Base-by-base conservation (phyloP, 2,329 filamentous ascomycete genomes). In the Sporothrix brasiliensis region DNA sequence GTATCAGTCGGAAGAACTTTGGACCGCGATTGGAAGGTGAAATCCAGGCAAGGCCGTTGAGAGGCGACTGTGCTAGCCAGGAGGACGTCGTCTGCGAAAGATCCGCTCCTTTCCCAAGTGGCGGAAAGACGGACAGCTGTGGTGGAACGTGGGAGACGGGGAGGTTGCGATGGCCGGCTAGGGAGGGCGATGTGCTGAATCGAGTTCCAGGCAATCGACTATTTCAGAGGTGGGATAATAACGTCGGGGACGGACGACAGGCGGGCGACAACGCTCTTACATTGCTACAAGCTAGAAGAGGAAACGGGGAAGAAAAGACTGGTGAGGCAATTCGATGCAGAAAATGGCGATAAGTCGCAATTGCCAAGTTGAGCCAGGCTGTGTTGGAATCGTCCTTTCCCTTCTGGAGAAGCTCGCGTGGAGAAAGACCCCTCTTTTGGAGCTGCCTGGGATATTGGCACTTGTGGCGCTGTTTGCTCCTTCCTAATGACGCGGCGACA, bases 281-380 rank as follows among this genome's bases (percentile, higher is more conserved):
- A 50, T 50, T 27, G 21, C 34, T 21, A 61, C 16, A n/a, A 41
- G 4, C 14, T 11, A 11, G 56, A 34, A 30, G 56, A 60, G 16
- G 30, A 39, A 21, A 41, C 14, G 56, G 21, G 14, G 3, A 10
- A 14, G 24, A 58, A 13, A 21, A 63, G 58, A 44, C 27, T 50
- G 61, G 61, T 24, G 44, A 65, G 24, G 13, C 21, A 63, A 47
- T 63, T 63, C 58, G 39, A 47, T 47, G 39, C 21, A 63, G 58
- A 24, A 61, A 44, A 27, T 44, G 58, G 58, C 21, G 60, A 65
- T 50, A 24, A 24, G 44, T 16, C 61, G 44, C 61, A 49, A 44
- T 34, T 65, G 61, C 61, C 61, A 50, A 70, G 63, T 52, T 34
- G 47, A 66, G 63, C 63, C 63, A 66, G 21, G 63, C 63, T 66